Evolutionary conservation across 1,284 basidiomycete species (phyloP).

Genomic region (Cryptococcus floricola): DNA sequence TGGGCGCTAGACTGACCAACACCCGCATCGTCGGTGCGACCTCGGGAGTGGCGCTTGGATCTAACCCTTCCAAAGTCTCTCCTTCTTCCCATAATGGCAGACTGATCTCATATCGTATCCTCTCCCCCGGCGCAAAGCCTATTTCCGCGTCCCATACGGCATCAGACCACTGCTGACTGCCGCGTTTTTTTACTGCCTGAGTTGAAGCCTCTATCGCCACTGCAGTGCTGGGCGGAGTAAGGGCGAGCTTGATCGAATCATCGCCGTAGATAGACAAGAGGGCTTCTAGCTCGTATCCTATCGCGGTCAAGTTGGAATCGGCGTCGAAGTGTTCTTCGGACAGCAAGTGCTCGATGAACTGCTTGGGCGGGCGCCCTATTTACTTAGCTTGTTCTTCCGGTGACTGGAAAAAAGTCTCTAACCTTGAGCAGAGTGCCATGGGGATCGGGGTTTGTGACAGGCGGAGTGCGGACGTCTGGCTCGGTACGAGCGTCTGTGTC

Average conservation of each 20-base stretch:
- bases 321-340: slow-evolving; percentile 27
- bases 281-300: slow-evolving; percentile 55
- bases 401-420: not conserved
- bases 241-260: slow-evolving; percentile 52
- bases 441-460: slow-evolving; percentile 15
- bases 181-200: slow-evolving; percentile 5
- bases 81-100: slow-evolving; percentile 52
- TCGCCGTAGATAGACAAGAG: slow-evolving; percentile 80
- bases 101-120: slow-evolving; percentile 63
- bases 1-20: slow-evolving; percentile 67
- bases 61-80: slow-evolving; percentile 39
- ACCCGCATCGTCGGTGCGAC: slow-evolving; percentile 53
- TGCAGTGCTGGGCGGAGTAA: slow-evolving; percentile 18
- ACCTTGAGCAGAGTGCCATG: slow-evolving; percentile 18
- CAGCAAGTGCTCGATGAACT: slow-evolving; percentile 41
- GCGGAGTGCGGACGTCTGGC: slow-evolving; percentile 9
- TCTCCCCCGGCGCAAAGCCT: slow-evolving; percentile 38
- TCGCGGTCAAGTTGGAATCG: slow-evolving; percentile 28
- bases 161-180: slow-evolving; percentile 37
- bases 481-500: not conserved
- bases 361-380: not conserved
- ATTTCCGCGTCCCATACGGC: slow-evolving; percentile 22
- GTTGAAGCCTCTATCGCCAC: not conserved
- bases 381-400: not conserved
- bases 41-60: slow-evolving; percentile 27